Base-by-base conservation (phyloP, 2,329 filamentous ascomycete genomes). In the Knufia petricola region DNA sequence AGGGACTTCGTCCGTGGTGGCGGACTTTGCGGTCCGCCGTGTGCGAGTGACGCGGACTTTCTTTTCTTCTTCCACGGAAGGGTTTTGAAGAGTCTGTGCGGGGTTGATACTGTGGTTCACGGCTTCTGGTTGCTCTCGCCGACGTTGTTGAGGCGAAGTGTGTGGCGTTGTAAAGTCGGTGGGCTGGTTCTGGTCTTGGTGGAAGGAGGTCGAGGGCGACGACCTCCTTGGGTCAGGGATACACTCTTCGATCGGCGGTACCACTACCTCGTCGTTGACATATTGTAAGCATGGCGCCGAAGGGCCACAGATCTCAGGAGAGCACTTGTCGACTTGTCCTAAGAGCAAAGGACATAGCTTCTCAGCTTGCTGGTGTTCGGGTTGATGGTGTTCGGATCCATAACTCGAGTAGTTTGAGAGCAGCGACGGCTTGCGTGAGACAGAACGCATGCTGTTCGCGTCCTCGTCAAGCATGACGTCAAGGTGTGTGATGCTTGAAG, bases 161-260 rank as follows among this genome's bases (percentile, higher is more conserved):
- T 39, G 44, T 19, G 32, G 31, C 23, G 42, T 46, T n/a, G 44
- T 47, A 17, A 47, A 47, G 26, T 47, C 44, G 6, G 36, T 47
- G 7, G 44, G 31, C 24, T 44, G 41, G 24, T 32, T 31, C 7
- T 20, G 10, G 15, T 42, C 19, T 19, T 24, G 21, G 7, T 20
- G 13, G 21, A 15, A 10, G 17, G n/a, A 12, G 13, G 17, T 31
- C 20, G 15, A 31, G 4, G n/a, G 20, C 15, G 24, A 10, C n/a
- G 3, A 21, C 19, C 39, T n/a, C n/a, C 19, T 28, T 26, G 53
- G 55, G 7, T 56, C 55, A 4, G 55, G 52, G 3, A 54, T 52
- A 49, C 57, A 59, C 39, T 59, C 57, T 48, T 59, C 57, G 30
- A 59, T 59, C 7, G 55, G 53, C 13, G 57, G 57, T 6, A 58